phyloP scores from a whole-genome alignment of 179 eudicot genomes.

The Sideroxylon spinosum region DNA sequence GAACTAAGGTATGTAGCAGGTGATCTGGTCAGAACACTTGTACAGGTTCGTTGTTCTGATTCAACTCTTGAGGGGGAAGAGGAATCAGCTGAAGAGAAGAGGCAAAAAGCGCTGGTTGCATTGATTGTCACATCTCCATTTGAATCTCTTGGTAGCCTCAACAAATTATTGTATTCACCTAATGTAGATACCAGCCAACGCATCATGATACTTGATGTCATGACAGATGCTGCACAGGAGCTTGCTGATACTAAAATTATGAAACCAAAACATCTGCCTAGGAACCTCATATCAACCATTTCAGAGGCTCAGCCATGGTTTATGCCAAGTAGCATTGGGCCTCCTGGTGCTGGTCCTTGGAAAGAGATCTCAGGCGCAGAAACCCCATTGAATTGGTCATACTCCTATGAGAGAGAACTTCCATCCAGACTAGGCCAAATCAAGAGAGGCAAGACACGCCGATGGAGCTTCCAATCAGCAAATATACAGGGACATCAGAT shows the following conservation, averaged over 20 bases:
- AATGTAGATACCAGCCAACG: constrained; percentile 83
- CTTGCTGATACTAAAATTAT: constrained; percentile 57
- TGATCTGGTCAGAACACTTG: constrained; percentile 69
- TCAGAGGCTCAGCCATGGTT: constrained; percentile 78
- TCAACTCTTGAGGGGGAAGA: constrained; percentile 75
- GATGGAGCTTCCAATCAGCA: constrained; percentile 50
- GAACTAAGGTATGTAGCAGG: constrained; percentile 65
- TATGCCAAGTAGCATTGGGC: constrained; percentile 65
- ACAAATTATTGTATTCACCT: constrained; percentile 78
- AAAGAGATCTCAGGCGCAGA: constrained; percentile 59
- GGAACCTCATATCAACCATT: constrained; percentile 49
- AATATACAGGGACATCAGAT: constrained; percentile 33
- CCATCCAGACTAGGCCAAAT: constrained; percentile 50
- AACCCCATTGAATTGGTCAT: constrained; percentile 66
- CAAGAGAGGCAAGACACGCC: constrained; percentile 67
- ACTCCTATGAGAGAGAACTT: constrained; percentile 79
- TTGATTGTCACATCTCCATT: constrained; percentile 70
- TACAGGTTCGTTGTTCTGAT: constrained; percentile 82
- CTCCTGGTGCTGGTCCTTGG: constrained; percentile 81
- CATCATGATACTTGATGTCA: constrained; percentile 81
- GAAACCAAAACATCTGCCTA: constrained; percentile 34
- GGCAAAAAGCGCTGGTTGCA: constrained; percentile 76
- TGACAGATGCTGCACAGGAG: constrained; percentile 89
- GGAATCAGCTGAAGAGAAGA: constrained; percentile 82
- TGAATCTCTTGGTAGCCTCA: constrained; percentile 60